Evolutionary conservation across 148 eudicot species (phyloP).

Genomic region (Gaultheria prostrata): DNA sequence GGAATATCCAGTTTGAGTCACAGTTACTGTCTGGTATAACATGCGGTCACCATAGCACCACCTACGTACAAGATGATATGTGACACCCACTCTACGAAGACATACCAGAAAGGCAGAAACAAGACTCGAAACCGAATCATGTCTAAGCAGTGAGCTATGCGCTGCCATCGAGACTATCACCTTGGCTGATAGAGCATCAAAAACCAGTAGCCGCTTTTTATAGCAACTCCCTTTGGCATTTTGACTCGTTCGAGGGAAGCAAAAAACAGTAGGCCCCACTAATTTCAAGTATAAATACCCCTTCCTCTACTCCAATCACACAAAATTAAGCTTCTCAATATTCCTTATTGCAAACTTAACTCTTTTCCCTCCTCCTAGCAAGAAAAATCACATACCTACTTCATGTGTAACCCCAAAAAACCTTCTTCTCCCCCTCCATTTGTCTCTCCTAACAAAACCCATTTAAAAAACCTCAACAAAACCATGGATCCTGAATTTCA

Average conservation of each 20-base stretch:
- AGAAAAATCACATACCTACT: background rate
- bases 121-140: no score
- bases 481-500: slow-evolving; percentile 27
- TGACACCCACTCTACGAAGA: no score
- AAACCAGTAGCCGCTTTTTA: slow-evolving; percentile 23
- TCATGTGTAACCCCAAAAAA: background rate
- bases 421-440: background rate
- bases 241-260: slow-evolving; percentile 25
- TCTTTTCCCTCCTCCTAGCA: background rate
- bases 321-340: background rate
- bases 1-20: no score
- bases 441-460: slow-evolving; percentile 44
- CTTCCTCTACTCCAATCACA: background rate
- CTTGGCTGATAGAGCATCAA: no score
- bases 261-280: slow-evolving; percentile 3
- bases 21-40: no score
- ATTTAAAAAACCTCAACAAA: slow-evolving; percentile 30
- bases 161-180: no score
- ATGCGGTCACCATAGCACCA: no score
- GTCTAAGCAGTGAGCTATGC: no score
- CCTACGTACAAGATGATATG: no score
- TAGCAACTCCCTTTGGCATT: slow-evolving; percentile 5
- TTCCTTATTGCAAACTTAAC: background rate
- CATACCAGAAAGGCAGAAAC: no score
- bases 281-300: slow-evolving; percentile 23